These are phyloP conservation scores for Capsaspora owczarzaki DNA, from an alignment of 78 protist species.

Conservation along the genomic window DNA sequence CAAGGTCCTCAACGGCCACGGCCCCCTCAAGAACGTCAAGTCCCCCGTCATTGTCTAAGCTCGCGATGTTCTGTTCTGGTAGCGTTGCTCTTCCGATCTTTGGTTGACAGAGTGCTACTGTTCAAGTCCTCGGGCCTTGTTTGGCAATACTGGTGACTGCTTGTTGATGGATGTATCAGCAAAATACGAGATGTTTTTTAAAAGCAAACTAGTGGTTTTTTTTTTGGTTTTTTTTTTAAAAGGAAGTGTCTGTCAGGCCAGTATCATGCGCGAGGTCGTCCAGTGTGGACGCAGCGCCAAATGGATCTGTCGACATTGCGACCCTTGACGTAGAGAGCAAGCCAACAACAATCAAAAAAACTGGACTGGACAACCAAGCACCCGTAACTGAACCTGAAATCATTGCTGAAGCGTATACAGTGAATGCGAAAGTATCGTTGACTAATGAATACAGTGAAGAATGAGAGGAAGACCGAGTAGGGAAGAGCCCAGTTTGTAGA, in stretches of 20 bases:
- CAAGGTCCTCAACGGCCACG: slow-evolving; percentile 62
- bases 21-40: slow-evolving; percentile 35
- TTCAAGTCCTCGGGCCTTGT: background rate
- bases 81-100: background rate
- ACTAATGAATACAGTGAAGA: no score
- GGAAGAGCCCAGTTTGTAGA: background rate
- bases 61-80: no score
- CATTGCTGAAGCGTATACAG: background rate
- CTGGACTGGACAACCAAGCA: no score
- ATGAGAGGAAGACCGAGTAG: no score
- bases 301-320: no score
- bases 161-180: background rate
- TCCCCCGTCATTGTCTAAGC: no score
- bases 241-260: no score
- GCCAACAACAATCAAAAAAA: no score
- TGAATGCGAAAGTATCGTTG: background rate
- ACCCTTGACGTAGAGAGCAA: no score
- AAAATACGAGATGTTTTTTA: background rate
- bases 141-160: background rate
- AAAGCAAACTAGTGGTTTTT: background rate
- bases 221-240: no score
- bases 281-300: no score
- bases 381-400: background rate
- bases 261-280: no score
- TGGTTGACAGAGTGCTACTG: background rate